These are phyloP conservation scores for Rhynchospora breviuscula DNA, from an alignment of 176 grass and related monocot genomes.

Conservation along the genomic window DNA sequence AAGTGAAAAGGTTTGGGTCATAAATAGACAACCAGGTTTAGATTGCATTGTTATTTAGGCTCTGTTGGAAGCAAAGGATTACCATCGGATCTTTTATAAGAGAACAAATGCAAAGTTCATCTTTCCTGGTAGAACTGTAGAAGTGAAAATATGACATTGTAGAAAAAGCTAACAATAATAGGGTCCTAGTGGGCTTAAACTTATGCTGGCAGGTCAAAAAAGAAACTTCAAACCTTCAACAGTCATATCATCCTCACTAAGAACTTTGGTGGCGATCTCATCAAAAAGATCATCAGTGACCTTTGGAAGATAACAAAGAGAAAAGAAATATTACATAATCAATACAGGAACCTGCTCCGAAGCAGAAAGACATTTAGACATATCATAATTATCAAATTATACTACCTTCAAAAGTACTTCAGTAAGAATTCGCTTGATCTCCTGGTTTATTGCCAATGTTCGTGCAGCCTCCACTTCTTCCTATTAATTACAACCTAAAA, in stretches of 20 bases:
- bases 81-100: not conserved
- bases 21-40: not conserved
- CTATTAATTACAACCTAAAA: constrained; percentile 34
- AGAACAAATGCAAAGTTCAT: not conserved
- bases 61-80: not conserved
- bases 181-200: not conserved
- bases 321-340: constrained; percentile 14
- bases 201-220: not conserved
- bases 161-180: not conserved
- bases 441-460: constrained; percentile 61
- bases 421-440: constrained; percentile 93
- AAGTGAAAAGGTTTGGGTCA: not conserved
- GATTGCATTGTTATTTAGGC: not conserved
- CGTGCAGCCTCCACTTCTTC: constrained; percentile 62
- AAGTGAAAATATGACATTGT: not conserved
- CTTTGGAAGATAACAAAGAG: constrained; percentile 30
- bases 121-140: not conserved
- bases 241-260: constrained; percentile 65
- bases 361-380: not conserved
- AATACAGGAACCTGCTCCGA: not conserved
- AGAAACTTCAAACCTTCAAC: constrained; percentile 47
- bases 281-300: constrained; percentile 98
- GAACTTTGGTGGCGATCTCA: constrained; percentile 84
- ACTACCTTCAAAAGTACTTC: constrained; percentile 91
- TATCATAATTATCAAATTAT: constrained; percentile 9